Conservation (phyloP, 192 early-diverging fungal species). For the Pecoramyces ruminantium region DNA sequence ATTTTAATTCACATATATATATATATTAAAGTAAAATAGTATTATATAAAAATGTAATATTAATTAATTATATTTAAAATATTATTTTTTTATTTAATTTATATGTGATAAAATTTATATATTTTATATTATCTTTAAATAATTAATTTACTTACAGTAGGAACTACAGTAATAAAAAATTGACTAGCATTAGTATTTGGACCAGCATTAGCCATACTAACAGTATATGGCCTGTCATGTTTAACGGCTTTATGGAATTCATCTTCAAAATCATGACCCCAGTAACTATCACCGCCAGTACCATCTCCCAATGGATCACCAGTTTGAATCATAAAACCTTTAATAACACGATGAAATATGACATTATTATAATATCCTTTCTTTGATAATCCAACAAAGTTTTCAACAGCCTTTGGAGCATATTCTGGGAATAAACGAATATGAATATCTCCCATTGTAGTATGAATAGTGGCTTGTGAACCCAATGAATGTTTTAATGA, state of each 20-base stretch:
- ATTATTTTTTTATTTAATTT: too few relatives aligned
- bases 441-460: constrained; percentile 81
- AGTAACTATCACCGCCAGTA: constrained; percentile 84
- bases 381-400: constrained; percentile 73
- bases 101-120: too few relatives aligned
- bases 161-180: constrained; percentile 88
- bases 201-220: constrained; percentile 91
- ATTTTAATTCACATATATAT: too few relatives aligned
- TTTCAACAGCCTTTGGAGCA: constrained; percentile 86
- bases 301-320: constrained; percentile 82
- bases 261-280: constrained; percentile 86
- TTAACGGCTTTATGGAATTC: constrained; percentile 61
- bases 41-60: too few relatives aligned
- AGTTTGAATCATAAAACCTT: constrained; percentile 93
- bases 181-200: constrained; percentile 25
- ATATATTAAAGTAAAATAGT: too few relatives aligned
- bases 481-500: constrained; percentile 40
- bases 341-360: constrained; percentile 95
- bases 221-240: constrained; percentile 77
- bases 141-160: constrained; percentile 36
- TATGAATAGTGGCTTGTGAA: constrained; percentile 63
- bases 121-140: too few relatives aligned
- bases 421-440: constrained; percentile 74
- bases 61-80: too few relatives aligned
- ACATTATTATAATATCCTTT: constrained; percentile 80